phyloP scores from a whole-genome alignment of 257 asterid genomes.

The Salvia miltiorrhiza region DNA sequence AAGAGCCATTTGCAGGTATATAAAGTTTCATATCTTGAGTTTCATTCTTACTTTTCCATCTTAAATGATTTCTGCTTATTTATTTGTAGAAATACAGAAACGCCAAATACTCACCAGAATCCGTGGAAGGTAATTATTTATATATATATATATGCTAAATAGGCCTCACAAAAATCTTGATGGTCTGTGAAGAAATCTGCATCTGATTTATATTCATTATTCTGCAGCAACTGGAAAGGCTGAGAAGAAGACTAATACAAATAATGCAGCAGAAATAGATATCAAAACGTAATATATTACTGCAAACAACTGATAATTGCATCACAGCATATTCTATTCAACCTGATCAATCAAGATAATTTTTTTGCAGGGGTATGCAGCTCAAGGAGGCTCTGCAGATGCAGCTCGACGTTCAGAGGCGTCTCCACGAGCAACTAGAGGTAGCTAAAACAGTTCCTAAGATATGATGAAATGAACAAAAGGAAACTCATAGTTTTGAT shows the following conservation, averaged over 20 bases:
- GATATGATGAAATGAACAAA: background rate
- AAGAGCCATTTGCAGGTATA: constrained; percentile 94
- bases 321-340: background rate
- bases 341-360: background rate
- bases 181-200: background rate
- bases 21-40: background rate
- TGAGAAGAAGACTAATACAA: constrained; percentile 37
- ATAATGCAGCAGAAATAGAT: constrained; percentile 37
- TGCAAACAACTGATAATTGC: background rate
- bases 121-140: constrained; percentile 58
- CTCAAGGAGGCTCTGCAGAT: constrained; percentile 27
- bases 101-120: constrained; percentile 61
- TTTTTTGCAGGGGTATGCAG: constrained; percentile 43
- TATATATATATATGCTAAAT: background rate
- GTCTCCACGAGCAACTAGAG: constrained; percentile 90
- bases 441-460: constrained; percentile 21
- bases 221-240: constrained; percentile 43
- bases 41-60: background rate
- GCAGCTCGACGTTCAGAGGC: constrained; percentile 58
- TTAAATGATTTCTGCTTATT: background rate
- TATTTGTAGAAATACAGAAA: constrained; percentile 70
- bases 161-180: background rate
- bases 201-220: background rate
- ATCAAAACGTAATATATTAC: constrained; percentile 40
- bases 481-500: background rate